These are phyloP conservation scores for Tilletia walkeri DNA, from an alignment of 1,284 basidiomycete species.

Conservation along the genomic window DNA sequence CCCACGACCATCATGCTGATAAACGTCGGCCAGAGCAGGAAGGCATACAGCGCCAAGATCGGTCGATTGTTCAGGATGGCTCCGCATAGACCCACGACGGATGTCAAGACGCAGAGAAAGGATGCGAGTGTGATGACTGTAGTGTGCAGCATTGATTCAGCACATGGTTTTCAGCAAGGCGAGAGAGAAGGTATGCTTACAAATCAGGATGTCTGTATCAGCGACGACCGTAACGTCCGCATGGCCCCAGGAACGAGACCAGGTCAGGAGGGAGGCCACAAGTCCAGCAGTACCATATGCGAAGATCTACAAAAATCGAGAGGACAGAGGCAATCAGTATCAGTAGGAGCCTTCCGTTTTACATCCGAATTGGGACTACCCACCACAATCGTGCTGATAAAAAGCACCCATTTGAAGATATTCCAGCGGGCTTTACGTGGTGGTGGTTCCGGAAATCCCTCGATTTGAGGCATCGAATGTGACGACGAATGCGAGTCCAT, in stretches of 20 bases:
- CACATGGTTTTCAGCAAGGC: background rate
- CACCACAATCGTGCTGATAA: constrained; percentile 23
- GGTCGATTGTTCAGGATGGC: constrained; percentile 53
- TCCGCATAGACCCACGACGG: constrained; percentile 64
- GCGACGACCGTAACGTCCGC: constrained; percentile 22
- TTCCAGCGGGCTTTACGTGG: constrained; percentile 21
- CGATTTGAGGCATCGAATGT: background rate
- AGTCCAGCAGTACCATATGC: constrained; percentile 19
- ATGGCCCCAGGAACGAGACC: constrained; percentile 23
- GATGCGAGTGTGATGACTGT: constrained; percentile 22
- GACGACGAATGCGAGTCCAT: background rate
- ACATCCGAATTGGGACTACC: background rate
- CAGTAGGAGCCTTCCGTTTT: too few relatives aligned
- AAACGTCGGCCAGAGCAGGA: constrained; percentile 55
- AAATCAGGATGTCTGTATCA: constrained; percentile 24
- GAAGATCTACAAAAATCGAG: constrained; percentile 16
- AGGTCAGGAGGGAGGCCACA: constrained; percentile 19
- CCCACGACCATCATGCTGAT: constrained; percentile 51
- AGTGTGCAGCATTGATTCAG: background rate
- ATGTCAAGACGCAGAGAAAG: constrained; percentile 23
- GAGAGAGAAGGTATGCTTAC: constrained; percentile 6
- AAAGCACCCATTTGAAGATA: constrained; percentile 23
- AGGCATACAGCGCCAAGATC: constrained; percentile 54
- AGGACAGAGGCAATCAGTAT: background rate
- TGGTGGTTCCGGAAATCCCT: background rate